Percentiles rank a stretch among this genome's conserved stretches.
Evolutionary conservation across 805 yeast genomes (phyloP).

Genomic region (Monosporozyma aerobia): DNA sequence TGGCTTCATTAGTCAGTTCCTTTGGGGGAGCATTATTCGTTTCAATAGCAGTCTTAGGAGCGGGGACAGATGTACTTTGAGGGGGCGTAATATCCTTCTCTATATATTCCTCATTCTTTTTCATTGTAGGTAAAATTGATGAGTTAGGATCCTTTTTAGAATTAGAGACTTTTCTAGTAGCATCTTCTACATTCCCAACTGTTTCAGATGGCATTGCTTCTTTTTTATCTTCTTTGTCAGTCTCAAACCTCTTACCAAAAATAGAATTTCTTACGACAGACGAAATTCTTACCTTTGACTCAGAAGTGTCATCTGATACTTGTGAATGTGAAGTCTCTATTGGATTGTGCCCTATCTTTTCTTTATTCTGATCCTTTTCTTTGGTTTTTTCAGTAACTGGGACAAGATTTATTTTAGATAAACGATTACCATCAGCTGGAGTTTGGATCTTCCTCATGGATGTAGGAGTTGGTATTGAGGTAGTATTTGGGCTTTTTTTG

Average conservation of each 20-base stretch:
- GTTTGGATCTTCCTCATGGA: neutral
- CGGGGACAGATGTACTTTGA: neutral
- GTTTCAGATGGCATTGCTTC: neutral
- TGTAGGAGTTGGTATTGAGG: neutral
- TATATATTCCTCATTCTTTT: neutral
- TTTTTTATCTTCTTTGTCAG: neutral
- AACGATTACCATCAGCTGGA: neutral
- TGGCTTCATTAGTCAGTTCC: neutral
- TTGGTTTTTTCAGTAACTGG: neutral
- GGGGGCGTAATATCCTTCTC: neutral
- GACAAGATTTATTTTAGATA: neutral
- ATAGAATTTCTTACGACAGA: constrained; percentile 12
- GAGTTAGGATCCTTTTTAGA: neutral
- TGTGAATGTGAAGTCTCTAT: neutral
- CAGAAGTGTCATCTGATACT: neutral
- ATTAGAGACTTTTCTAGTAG: neutral
- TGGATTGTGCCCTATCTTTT: neutral
- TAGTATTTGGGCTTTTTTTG: neutral
- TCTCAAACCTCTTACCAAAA: neutral
- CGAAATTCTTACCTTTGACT: constrained; percentile 14
- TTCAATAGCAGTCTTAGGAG: neutral
- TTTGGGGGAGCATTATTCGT: neutral
- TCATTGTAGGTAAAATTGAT: neutral
- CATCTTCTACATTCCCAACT: neutral
- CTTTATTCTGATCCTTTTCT: neutral